Conservation (phyloP, 768 basidiomycete species). For the Suillus subaureus region DNA sequence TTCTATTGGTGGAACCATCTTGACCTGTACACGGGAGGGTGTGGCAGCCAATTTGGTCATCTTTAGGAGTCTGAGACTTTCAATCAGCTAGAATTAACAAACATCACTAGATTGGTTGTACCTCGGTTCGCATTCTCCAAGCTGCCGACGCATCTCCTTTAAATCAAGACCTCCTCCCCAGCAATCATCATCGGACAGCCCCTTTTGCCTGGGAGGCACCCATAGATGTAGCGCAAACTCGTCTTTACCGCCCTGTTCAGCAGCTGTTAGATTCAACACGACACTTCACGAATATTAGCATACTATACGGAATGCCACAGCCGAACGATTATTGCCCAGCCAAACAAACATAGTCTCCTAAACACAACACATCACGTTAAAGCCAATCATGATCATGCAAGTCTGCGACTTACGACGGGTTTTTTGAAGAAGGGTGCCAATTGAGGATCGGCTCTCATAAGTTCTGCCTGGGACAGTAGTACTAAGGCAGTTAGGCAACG, state of each 20-base stretch:
- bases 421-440: conserved; percentile 34
- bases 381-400: background rate
- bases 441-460: conserved; percentile 43
- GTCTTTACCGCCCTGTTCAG: conserved; percentile 41
- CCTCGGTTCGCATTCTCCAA: conserved; percentile 41
- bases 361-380: background rate
- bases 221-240: conserved; percentile 35
- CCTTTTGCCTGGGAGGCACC: conserved; percentile 32
- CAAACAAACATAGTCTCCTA: conserved; percentile 19
- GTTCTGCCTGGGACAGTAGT: conserved; percentile 40
- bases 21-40: conserved; percentile 40
- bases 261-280: background rate
- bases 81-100: background rate
- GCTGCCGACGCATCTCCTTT: conserved; percentile 30
- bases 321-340: conserved; percentile 25
- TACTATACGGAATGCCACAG: conserved; percentile 26
- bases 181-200: conserved; percentile 30
- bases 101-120: conserved; percentile 20
- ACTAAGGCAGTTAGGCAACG: conserved; percentile 24
- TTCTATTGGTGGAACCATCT: conserved; percentile 43
- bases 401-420: conserved; percentile 21
- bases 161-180: conserved; percentile 38
- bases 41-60: conserved; percentile 38
- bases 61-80: conserved; percentile 35
- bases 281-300: conserved; percentile 4